These are phyloP conservation scores for Penicillium angulare DNA, from an alignment of 495 filamentous ascomycete genomes.

Conservation along the genomic window DNA sequence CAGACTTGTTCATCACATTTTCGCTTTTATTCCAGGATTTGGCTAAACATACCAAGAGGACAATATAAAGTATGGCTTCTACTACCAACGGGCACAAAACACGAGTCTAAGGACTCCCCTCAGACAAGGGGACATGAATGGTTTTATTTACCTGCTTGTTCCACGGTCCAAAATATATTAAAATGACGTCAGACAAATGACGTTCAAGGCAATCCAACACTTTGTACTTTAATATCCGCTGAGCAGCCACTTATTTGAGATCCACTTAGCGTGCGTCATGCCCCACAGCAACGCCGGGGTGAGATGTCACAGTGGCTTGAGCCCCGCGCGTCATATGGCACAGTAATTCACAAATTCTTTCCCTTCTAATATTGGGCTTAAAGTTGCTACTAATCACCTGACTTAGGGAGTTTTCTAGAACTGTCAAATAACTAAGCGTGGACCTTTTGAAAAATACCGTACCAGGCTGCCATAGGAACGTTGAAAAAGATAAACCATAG, in stretches of 20 bases:
- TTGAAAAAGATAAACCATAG: too few species aligned
- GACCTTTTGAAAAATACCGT: too few species aligned
- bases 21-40: background rate
- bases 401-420: too few species aligned
- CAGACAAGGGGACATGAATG: background rate
- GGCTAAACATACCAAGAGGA: background rate
- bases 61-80: background rate
- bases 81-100: background rate
- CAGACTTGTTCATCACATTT: background rate
- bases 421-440: too few species aligned
- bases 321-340: constrained; percentile 7
- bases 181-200: constrained; percentile 7
- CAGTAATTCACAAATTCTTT: too few species aligned
- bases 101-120: background rate
- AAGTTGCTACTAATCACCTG: too few species aligned
- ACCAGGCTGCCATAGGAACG: too few species aligned
- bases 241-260: background rate
- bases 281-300: background rate
- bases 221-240: background rate
- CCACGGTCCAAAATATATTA: constrained; percentile 1
- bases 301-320: constrained; percentile 1
- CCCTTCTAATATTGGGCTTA: too few species aligned
- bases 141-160: constrained; percentile 6
- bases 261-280: constrained; percentile 1
- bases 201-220: background rate